A percentile compares a stretch with the other conserved stretches of the same genome.
Evolutionary conservation across 768 basidiomycete genomes (phyloP).

Genomic region (Austroboletus festivus): DNA sequence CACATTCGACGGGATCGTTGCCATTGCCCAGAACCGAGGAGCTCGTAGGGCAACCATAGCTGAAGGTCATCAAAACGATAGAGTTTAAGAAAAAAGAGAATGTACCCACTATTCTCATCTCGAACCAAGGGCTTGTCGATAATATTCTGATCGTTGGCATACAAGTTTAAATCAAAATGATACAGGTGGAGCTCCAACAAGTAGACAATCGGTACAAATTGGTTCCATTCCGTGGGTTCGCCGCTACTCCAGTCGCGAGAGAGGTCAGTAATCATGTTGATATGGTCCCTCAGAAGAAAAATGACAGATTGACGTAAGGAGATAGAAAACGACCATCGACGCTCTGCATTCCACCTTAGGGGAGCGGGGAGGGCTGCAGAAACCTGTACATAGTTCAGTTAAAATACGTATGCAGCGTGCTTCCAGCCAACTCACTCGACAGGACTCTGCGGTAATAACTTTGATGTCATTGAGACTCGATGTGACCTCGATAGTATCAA

Average conservation of each 20-base stretch:
- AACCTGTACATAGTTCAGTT: slow-evolving; percentile 40
- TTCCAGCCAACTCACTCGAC: slow-evolving; percentile 47
- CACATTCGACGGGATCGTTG: slow-evolving; percentile 62
- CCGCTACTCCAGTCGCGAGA: slow-evolving; percentile 89
- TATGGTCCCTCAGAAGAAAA: slow-evolving; percentile 85
- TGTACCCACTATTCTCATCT: slow-evolving; percentile 76
- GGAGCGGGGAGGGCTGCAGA: slow-evolving; percentile 77
- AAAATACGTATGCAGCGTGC: slow-evolving; percentile 13
- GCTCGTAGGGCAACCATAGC: slow-evolving; percentile 74
- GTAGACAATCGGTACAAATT: slow-evolving; percentile 84
- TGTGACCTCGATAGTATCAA: slow-evolving; percentile 72
- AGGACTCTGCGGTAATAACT: slow-evolving; percentile 73
- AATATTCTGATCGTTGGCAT: slow-evolving; percentile 95
- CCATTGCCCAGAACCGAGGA: slow-evolving; percentile 44
- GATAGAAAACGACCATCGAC: slow-evolving; percentile 77
- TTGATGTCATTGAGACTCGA: slow-evolving; percentile 89
- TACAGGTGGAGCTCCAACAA: slow-evolving; percentile 63
- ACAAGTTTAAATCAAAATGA: slow-evolving; percentile 75
- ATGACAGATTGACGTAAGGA: slow-evolving; percentile 69
- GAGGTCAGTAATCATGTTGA: slow-evolving; percentile 93
- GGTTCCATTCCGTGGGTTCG: slow-evolving; percentile 72
- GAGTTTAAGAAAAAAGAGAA: too few relatives aligned
- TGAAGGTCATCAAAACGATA: slow-evolving; percentile 27
- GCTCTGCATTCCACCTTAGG: slow-evolving; percentile 74
- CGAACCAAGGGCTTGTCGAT: slow-evolving; percentile 80